Percentiles rank a stretch among this genome's conserved stretches.
These are phyloP conservation scores for Cucurbitaria berberidis DNA, from an alignment of 2,329 filamentous ascomycete species.

Conservation along the genomic window DNA sequence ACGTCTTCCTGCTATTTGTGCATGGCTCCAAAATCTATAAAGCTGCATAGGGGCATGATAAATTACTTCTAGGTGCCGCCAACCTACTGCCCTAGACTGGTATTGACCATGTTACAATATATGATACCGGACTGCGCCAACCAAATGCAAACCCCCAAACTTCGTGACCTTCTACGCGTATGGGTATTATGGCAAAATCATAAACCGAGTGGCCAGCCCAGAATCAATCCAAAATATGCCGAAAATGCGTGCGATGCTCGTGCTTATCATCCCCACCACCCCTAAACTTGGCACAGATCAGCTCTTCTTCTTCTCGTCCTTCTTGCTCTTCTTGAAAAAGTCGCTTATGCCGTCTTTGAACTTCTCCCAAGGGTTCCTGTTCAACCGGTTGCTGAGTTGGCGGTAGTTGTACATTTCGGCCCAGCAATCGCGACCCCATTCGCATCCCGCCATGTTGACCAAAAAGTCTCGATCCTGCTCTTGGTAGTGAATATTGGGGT, in stretches of 20 bases:
- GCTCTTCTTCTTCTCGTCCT: conserved; percentile 36
- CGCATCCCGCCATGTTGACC: conserved; percentile 98
- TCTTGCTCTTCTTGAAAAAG: conserved; percentile 40
- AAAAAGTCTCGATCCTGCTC: conserved; percentile 87
- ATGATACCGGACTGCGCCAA: conserved; percentile 10
- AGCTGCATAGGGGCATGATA: neutral
- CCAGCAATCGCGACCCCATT: conserved; percentile 98
- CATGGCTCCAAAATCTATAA: neutral
- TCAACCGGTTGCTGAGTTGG: conserved; percentile 87
- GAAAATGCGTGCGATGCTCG: conserved; percentile 9
- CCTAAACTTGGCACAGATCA: conserved; percentile 5
- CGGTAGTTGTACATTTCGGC: conserved; percentile 96
- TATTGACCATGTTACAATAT: conserved; percentile 6
- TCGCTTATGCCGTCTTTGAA: conserved; percentile 57
- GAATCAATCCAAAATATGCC: conserved; percentile 13
- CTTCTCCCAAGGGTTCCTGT: conserved; percentile 80
- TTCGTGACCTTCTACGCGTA: conserved; percentile 12
- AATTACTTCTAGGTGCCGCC: neutral
- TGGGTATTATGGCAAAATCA: conserved; percentile 18
- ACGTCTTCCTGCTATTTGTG: neutral
- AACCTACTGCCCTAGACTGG: neutral
- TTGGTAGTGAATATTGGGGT: conserved; percentile 83
- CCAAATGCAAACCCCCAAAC: conserved; percentile 8
- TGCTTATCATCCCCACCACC: neutral
- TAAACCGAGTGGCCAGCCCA: conserved; percentile 9